phyloP scores from a whole-genome alignment of 345 rosid species.

The Limnanthes douglasii region DNA sequence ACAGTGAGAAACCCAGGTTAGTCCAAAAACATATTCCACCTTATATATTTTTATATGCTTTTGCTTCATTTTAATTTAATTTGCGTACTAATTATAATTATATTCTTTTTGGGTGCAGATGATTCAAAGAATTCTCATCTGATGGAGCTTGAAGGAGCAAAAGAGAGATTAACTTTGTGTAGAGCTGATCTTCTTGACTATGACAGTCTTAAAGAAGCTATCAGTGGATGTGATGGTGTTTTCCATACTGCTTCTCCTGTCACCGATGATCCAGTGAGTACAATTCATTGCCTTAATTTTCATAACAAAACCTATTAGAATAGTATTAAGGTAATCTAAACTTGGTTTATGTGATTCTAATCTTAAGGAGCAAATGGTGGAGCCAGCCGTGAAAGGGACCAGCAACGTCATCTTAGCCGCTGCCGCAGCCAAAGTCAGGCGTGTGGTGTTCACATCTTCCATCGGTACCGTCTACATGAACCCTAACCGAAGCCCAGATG shows the following conservation, averaged over 20 bases:
- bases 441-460: slow-evolving; percentile 89
- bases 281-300: no score
- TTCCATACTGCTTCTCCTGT: slow-evolving; percentile 94
- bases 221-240: slow-evolving; percentile 85
- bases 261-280: slow-evolving; percentile 87
- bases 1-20: no score
- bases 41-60: no score
- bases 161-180: slow-evolving; percentile 60
- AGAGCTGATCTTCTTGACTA: slow-evolving; percentile 75
- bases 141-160: slow-evolving; percentile 82
- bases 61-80: no score
- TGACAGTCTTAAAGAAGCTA: slow-evolving; percentile 42
- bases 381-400: slow-evolving; percentile 88
- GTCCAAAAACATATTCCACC: no score
- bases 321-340: no score
- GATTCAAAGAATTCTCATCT: slow-evolving; percentile 83
- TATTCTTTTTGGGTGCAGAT: no score
- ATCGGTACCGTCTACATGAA: slow-evolving; percentile 92
- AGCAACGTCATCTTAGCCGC: slow-evolving; percentile 74
- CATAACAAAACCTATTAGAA: no score
- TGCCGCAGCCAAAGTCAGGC: slow-evolving; percentile 62
- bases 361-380: slow-evolving; percentile 85
- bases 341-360: no score
- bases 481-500: slow-evolving; percentile 62
- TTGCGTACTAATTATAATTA: no score